These are phyloP conservation scores for Claviceps sp. DNA, from an alignment of 2,329 filamentous ascomycete genomes.

Conservation along the genomic window DNA sequence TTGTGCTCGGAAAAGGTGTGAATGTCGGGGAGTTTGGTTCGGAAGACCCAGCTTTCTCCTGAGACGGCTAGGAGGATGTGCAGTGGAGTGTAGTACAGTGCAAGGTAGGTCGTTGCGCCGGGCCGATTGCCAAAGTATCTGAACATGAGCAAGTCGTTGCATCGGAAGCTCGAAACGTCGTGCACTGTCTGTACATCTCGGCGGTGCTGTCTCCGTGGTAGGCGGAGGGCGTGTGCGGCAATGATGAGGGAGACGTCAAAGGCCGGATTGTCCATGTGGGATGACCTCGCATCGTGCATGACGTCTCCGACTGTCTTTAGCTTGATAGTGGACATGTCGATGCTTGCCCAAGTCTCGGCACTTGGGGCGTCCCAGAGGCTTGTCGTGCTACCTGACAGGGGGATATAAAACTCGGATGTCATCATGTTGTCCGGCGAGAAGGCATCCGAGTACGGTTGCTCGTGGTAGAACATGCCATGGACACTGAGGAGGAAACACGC, in stretches of 20 bases:
- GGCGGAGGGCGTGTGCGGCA: conserved; percentile 22
- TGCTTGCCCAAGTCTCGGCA: conserved; percentile 31
- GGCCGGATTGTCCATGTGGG: conserved; percentile 20
- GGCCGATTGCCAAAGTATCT: conserved; percentile 31
- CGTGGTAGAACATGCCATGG: conserved; percentile 40
- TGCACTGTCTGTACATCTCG: conserved; percentile 15
- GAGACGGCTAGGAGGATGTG: conserved; percentile 43
- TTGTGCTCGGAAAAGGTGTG: conserved; percentile 33
- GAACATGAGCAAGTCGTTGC: conserved; percentile 17
- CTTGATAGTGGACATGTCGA: conserved; percentile 15
- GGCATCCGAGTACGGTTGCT: conserved; percentile 27
- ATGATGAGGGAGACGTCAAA: conserved; percentile 30
- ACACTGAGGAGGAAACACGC: conserved; percentile 44
- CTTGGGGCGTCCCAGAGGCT: conserved; percentile 36
- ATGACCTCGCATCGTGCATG: conserved; percentile 20
- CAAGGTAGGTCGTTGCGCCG: conserved; percentile 39
- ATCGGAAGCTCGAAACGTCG: conserved; percentile 12
- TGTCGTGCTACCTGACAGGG: conserved; percentile 30
- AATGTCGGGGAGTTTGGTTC: conserved; percentile 33
- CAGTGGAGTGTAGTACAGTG: conserved; percentile 45
- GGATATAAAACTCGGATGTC: conserved; percentile 25
- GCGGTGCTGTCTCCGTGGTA: conserved; percentile 20
- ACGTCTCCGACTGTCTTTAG: conserved; percentile 14
- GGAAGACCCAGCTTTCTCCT: conserved; percentile 45
- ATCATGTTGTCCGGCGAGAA: conserved; percentile 24